Percentiles rank a stretch among this genome's conserved stretches.
Conservation (phyloP, 331 rosid species). For the Quercus phellos region DNA sequence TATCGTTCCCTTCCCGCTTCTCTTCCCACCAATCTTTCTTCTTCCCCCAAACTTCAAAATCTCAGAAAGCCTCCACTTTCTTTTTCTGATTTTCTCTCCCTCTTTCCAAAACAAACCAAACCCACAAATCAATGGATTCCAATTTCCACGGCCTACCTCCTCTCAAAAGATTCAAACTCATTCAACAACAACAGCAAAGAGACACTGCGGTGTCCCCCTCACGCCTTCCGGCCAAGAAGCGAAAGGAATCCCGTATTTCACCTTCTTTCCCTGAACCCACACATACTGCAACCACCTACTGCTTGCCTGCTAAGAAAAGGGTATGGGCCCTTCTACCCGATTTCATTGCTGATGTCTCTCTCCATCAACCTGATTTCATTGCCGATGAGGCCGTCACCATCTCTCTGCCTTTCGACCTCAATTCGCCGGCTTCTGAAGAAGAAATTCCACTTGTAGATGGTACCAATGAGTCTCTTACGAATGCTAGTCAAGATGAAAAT, state of each 20-base stretch:
- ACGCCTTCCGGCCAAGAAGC: constrained; percentile 64
- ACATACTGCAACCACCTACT: constrained; percentile 21
- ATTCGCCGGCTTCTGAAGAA: constrained; percentile 12
- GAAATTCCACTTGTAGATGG: neutral
- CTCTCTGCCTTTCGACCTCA: constrained; percentile 41
- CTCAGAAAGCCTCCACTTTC: neutral
- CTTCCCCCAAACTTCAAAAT: neutral
- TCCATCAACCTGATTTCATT: too few relatives aligned
- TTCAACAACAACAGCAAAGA: constrained; percentile 25
- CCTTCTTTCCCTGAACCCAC: constrained; percentile 7
- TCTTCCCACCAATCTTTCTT: neutral
- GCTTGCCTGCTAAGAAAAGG: constrained; percentile 73
- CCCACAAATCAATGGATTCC: constrained; percentile 54
- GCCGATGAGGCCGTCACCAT: neutral
- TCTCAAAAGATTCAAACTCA: constrained; percentile 53
- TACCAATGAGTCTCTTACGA: constrained; percentile 1
- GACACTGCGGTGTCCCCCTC: neutral
- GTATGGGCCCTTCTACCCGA: constrained; percentile 52
- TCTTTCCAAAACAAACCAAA: neutral
- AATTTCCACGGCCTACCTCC: constrained; percentile 57
- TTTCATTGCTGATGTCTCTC: neutral
- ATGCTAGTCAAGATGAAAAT: neutral
- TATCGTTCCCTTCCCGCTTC: neutral
- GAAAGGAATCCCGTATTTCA: constrained; percentile 50
- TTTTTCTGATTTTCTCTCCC: neutral